These are phyloP conservation scores for California macrophylla DNA, from an alignment of 441 rosid species.

Conservation along the genomic window DNA sequence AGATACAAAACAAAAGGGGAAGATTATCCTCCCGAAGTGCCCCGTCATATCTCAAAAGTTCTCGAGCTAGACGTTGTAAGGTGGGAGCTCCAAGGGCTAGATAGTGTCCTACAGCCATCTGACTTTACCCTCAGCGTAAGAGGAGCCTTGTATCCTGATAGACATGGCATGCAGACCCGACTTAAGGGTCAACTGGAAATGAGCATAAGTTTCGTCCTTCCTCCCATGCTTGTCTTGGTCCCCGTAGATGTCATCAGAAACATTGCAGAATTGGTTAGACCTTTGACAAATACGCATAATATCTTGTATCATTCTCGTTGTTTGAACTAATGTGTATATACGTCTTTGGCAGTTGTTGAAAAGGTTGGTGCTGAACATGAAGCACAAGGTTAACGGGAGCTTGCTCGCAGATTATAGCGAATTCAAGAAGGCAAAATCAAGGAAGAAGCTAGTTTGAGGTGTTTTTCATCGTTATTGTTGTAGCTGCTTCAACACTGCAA, in stretches of 20 bases:
- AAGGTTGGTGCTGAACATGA: constrained; percentile 64
- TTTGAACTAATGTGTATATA: neutral
- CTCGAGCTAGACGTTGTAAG: constrained; percentile 77
- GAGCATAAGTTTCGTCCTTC: constrained; percentile 63
- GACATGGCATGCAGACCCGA: constrained; percentile 36
- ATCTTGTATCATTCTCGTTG: neutral
- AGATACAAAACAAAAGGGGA: constrained; percentile 52
- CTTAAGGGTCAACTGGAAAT: constrained; percentile 74
- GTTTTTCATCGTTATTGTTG: no score
- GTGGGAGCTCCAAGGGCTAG: constrained; percentile 79
- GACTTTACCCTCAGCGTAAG: constrained; percentile 58
- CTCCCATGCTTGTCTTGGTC: constrained; percentile 55
- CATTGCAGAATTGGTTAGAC: constrained; percentile 58
- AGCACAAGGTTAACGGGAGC: constrained; percentile 64
- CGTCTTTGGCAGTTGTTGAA: constrained; percentile 41
- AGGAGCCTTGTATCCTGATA: constrained; percentile 62
- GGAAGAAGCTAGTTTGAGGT: constrained; percentile 13
- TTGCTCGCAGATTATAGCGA: constrained; percentile 68
- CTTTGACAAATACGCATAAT: neutral
- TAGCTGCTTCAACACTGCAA: no score
- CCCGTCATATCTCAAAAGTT: constrained; percentile 46
- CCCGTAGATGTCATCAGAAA: constrained; percentile 54
- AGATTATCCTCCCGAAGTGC: constrained; percentile 61
- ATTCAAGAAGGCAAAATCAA: constrained; percentile 41
- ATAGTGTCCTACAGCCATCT: constrained; percentile 43